Percentiles rank a stretch among this genome's conserved stretches.
These are phyloP conservation scores for Monilinia laxa DNA, from an alignment of 2,329 filamentous ascomycete genomes.

Conservation along the genomic window DNA sequence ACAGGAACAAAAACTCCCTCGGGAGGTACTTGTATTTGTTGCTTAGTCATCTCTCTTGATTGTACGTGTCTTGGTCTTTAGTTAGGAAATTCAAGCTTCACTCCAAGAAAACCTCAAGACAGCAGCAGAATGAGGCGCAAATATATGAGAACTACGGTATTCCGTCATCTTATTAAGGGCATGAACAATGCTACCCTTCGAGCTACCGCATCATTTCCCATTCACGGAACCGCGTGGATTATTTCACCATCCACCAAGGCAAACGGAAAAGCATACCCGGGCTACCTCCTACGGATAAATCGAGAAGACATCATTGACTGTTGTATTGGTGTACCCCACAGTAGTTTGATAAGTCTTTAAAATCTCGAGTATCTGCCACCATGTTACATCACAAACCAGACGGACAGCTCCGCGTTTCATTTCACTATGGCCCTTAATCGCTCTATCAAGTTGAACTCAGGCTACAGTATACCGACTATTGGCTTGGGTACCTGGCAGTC, in stretches of 20 bases:
- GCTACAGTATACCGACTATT: conserved; percentile 42
- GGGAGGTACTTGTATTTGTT: conserved; percentile 10
- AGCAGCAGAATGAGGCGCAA: neutral
- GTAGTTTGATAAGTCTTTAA: neutral
- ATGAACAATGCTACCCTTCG: neutral
- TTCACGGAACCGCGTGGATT: neutral
- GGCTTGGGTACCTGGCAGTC: conserved; percentile 51
- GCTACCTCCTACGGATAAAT: conserved; percentile 15
- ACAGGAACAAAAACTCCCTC: conserved; percentile 55
- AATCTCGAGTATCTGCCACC: neutral
- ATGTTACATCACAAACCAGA: neutral
- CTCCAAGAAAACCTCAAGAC: neutral
- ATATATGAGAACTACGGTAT: neutral
- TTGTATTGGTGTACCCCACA: conserved; percentile 1
- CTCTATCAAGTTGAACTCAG: conserved; percentile 40
- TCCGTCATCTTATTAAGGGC: neutral
- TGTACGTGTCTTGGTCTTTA: neutral
- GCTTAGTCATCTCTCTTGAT: conserved; percentile 12
- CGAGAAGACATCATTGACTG: conserved; percentile 6
- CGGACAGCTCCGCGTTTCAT: neutral
- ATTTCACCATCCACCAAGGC: conserved; percentile 1
- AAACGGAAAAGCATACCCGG: conserved; percentile 19
- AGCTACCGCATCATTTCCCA: neutral
- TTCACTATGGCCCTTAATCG: conserved; percentile 28
- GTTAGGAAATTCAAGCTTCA: neutral